Evolutionary conservation across 345 rosid species (phyloP), one percentile per base, ranked within the genome.

Genomic region (Bretschneidera sinensis): DNA sequence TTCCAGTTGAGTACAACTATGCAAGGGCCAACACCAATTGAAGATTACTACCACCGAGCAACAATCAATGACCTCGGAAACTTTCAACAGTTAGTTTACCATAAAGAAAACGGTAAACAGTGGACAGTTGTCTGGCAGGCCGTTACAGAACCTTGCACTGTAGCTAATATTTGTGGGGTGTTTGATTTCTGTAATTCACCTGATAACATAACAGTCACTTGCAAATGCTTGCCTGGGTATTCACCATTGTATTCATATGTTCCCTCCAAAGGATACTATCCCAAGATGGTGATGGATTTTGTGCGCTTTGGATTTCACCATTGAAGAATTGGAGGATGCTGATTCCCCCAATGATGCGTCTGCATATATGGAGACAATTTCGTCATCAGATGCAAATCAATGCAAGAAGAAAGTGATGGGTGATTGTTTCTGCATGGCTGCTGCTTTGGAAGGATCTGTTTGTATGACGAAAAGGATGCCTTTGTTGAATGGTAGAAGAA

Each of bases 181-280:
- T 70, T 63, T 57, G 75, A 73, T 22, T 71, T 75, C 33, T 75
- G 75, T 58, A 75, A 54, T 67, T 71, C 75, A 43, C 35, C 24
- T 51, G 66, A 66, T 21, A 67, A 71, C 18, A 47, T 7, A 55
- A 54, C 18, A 4, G 50, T 59, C 25, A 23, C 21, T 15, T 67
- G 79, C 24, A 5, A 20, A 0, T 75, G 79, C 70, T 63, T 71
- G 64, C 58, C 54, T 16, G 79, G 79, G 0, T 75, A 70, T 60
- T 62, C 57, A 0, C 75, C 64, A 4, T 18, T 57, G 68, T 73
- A 71, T 75, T 75, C 76, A 7, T 43, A 55, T 33, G 45, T 22
- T 34, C 79, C 73, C 57, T 75, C 63, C 39, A 75, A 67, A 59
- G 79, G 70, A 21, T 75, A 75, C 65, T 75, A 75, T 50, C 75